Conservation (phyloP, 1,139 yeast species). For the Saccharomycopsis hybrid region DNA sequence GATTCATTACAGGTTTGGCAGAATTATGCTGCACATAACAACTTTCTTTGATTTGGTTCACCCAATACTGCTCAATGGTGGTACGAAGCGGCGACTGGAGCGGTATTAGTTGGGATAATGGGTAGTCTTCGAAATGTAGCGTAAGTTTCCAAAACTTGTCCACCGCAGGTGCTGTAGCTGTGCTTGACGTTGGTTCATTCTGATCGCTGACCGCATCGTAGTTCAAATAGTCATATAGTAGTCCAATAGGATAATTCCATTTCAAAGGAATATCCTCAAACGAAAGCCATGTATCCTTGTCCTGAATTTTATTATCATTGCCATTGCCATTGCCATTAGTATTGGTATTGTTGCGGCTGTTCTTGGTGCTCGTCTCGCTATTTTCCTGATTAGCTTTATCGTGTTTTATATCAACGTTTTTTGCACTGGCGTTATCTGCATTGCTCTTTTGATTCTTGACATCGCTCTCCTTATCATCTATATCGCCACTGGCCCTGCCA, state of each 20-base stretch:
- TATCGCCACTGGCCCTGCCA: neutral
- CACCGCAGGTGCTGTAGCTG: too few species aligned
- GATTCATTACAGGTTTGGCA: conserved; percentile 66
- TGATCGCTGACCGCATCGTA: conserved; percentile 18
- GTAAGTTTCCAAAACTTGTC: conserved; percentile 41
- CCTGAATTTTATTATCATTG: conserved; percentile 25
- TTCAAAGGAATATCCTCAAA: conserved; percentile 55
- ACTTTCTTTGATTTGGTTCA: conserved; percentile 76
- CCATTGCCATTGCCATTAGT: too few species aligned
- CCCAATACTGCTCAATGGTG: conserved; percentile 47
- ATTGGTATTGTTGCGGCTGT: too few species aligned
- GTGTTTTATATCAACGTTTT: too few species aligned
- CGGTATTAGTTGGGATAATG: conserved; percentile 49
- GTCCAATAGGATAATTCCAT: conserved; percentile 80
- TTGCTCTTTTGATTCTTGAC: neutral
- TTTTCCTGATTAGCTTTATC: too few species aligned
- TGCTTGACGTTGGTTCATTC: conserved; percentile 5
- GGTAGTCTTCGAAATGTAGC: conserved; percentile 42
- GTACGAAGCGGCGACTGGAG: conserved; percentile 11
- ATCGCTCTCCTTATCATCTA: neutral
- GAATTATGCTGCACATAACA: conserved; percentile 67
- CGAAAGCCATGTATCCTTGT: conserved; percentile 54
- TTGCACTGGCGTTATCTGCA: neutral
- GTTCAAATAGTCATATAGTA: conserved; percentile 48
- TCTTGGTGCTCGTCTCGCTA: too few species aligned